Percentiles rank a stretch among this genome's conserved stretches.
These are phyloP conservation scores for Vitellaria paradoxa DNA, from an alignment of 179 eudicot genomes.

Conservation along the genomic window DNA sequence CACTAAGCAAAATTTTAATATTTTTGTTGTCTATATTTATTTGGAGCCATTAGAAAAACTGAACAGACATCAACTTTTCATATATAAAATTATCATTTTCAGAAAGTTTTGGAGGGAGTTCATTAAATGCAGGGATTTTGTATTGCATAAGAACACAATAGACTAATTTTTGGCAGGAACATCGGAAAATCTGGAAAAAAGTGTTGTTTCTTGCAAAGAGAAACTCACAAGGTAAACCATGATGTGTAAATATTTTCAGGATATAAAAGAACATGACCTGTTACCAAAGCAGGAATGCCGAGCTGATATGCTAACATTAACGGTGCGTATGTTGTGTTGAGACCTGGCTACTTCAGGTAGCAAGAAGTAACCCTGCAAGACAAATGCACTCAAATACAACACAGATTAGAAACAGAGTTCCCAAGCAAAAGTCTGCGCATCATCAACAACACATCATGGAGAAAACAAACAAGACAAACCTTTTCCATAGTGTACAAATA, in stretches of 20 bases:
- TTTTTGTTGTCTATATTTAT: background rate
- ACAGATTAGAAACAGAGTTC: constrained; percentile 2
- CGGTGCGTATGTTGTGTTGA: constrained; percentile 67
- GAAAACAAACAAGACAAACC: constrained; percentile 26
- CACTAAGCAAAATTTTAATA: background rate
- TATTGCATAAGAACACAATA: background rate
- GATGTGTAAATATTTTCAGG: background rate
- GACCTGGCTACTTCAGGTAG: constrained; percentile 88
- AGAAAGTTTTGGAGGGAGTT: background rate
- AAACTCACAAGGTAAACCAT: background rate
- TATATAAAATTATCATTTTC: background rate
- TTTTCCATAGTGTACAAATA: constrained; percentile 88
- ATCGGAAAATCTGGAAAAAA: background rate
- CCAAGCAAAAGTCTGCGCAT: background rate
- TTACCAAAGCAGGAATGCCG: constrained; percentile 92
- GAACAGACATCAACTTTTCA: background rate
- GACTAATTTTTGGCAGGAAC: background rate
- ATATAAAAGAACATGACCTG: constrained; percentile 44
- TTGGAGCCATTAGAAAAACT: background rate
- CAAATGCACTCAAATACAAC: constrained; percentile 12
- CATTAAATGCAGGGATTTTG: background rate
- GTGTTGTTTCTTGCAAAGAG: background rate
- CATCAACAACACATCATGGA: background rate
- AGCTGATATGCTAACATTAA: constrained; percentile 89
- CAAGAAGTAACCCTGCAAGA: constrained; percentile 75